Percentiles rank a stretch among this genome's conserved stretches.
phyloP scores from a whole-genome alignment of 1,139 yeast genomes.

The Yamadazyma pseudoaaseri region DNA sequence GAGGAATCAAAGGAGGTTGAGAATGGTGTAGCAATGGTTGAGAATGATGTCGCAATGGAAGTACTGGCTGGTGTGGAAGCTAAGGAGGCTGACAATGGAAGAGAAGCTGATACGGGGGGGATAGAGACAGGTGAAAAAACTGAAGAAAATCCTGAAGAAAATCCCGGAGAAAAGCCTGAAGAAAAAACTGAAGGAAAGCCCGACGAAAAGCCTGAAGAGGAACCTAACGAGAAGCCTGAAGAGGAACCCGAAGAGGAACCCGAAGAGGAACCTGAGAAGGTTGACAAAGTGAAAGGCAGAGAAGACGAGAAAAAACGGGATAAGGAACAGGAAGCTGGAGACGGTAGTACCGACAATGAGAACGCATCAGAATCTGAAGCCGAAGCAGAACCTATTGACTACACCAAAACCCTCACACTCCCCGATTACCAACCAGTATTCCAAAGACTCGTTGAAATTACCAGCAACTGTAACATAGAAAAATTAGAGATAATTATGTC shows the following conservation, averaged over 20 bases:
- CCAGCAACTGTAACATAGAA: conserved; percentile 62
- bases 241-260: not conserved
- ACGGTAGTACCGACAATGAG: not conserved
- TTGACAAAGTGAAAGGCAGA: not conserved
- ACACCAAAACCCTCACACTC: conserved; percentile 17
- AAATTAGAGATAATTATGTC: conserved; percentile 74
- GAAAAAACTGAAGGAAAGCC: not conserved
- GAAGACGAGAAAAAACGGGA: not conserved
- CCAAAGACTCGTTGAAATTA: conserved; percentile 26
- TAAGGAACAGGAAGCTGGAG: not conserved
- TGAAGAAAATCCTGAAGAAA: not conserved
- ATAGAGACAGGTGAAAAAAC: not conserved
- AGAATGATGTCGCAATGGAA: not conserved
- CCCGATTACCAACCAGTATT: conserved; percentile 18
- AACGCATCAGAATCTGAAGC: not conserved
- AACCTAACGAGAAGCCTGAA: not conserved
- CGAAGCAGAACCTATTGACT: conserved; percentile 14
- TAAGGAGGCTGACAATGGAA: conserved; percentile 10
- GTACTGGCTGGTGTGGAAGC: not conserved
- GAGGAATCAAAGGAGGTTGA: not conserved
- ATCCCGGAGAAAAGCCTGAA: not conserved
- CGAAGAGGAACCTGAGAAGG: not conserved
- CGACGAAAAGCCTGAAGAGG: not conserved
- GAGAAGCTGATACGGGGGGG: conserved; percentile 14
- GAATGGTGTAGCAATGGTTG: not conserved